These are phyloP conservation scores for Gnetum montanum DNA, from an alignment of 75 land plant genomes.

Conservation along the genomic window DNA sequence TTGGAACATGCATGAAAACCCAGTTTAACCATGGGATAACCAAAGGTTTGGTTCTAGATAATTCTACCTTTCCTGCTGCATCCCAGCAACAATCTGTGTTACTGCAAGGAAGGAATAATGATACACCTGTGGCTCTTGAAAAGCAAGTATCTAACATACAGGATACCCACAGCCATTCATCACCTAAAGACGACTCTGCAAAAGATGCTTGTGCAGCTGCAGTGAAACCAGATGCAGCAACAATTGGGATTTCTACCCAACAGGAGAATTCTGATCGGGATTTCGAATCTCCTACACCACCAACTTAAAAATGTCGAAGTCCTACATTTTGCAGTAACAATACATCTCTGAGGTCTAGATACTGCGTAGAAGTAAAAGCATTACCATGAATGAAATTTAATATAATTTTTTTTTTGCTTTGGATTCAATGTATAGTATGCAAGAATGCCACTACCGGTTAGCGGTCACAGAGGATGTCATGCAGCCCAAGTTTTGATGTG, in stretches of 20 bases:
- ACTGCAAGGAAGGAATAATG: not conserved
- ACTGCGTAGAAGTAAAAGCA: not conserved
- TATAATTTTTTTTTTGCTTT: not conserved
- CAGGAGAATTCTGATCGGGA: no score
- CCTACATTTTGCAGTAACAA: not conserved
- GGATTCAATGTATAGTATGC: not conserved
- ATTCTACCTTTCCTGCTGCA: not conserved
- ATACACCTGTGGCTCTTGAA: not conserved
- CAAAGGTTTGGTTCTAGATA: no score
- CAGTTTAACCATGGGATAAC: slow-evolving; percentile 1
- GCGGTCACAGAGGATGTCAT: no score
- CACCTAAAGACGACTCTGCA: not conserved
- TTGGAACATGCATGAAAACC: not conserved
- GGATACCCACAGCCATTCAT: not conserved
- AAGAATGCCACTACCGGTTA: no score
- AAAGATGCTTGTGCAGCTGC: not conserved
- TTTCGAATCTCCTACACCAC: no score
- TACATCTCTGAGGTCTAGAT: not conserved
- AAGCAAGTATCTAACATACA: not conserved
- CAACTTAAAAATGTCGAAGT: not conserved
- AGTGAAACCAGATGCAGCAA: not conserved
- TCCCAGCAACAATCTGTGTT: not conserved
- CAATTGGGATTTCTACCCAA: not conserved
- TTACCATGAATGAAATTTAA: not conserved
- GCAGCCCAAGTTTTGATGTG: no score